Evolutionary conservation across 2,329 filamentous ascomycete species (phyloP).

Genomic region (Phyllachora maydis): DNA sequence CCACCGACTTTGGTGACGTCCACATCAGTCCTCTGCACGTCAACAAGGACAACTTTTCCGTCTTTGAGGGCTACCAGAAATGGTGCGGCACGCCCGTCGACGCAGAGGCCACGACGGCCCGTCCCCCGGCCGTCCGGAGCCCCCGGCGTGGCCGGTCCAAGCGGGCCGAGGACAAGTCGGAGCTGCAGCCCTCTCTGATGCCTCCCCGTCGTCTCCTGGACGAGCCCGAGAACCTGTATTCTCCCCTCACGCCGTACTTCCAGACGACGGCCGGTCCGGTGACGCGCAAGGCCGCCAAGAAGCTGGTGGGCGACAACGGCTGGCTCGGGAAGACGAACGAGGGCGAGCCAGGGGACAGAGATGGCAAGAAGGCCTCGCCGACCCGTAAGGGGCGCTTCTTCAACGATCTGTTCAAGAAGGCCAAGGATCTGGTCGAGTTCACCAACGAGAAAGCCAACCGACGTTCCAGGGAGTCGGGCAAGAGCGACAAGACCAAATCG

Average conservation of each 20-base stretch:
- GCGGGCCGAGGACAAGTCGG: background rate
- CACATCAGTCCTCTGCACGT: constrained; percentile 9
- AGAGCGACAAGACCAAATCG: constrained; percentile 6
- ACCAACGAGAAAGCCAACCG: constrained; percentile 16
- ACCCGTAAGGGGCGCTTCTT: constrained; percentile 16
- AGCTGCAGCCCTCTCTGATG: background rate
- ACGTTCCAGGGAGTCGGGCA: constrained; percentile 11
- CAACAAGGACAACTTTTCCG: constrained; percentile 5
- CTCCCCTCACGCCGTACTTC: constrained; percentile 21
- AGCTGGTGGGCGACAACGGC: constrained; percentile 30
- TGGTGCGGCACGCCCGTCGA: constrained; percentile 2
- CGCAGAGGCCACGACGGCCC: too few species aligned
- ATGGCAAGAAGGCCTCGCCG: constrained; percentile 3
- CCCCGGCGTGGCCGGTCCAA: too few species aligned
- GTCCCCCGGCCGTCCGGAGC: too few species aligned
- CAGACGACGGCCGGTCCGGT: constrained; percentile 10
- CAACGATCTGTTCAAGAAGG: constrained; percentile 27
- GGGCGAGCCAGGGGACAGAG: too few species aligned
- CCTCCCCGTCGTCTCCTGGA: background rate
- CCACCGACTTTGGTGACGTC: too few species aligned
- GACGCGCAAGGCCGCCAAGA: constrained; percentile 23
- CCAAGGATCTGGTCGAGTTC: constrained; percentile 27
- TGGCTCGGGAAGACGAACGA: constrained; percentile 27
- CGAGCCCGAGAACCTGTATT: constrained; percentile 11
- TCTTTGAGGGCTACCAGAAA: constrained; percentile 4